Base-by-base conservation (phyloP, 805 yeast species). In the Suhomyces tanzawaensis region DNA sequence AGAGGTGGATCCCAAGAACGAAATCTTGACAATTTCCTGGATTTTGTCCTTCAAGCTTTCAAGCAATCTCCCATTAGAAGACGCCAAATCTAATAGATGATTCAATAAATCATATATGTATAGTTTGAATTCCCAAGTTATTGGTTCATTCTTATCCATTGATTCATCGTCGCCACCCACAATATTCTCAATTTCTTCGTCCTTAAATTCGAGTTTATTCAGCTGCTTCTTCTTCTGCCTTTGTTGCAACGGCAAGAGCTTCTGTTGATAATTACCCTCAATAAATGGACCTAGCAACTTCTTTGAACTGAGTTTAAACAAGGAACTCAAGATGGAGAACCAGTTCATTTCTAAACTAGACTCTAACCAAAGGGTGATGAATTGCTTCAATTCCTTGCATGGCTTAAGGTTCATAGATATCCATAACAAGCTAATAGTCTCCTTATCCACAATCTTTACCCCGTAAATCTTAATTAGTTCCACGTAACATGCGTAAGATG, bases 1-100 rank as follows among this genome's bases (percentile, higher is more conserved):
- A 0, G 95, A 77, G 0, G 95, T 85, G 0, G 95, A 79, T 0
- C 95, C 88, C 8, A 83, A 71, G 52, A 87, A 90, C 1, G 96
- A 81, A 4, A 88, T 67, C 44, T 84, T 81, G 19, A 90, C 81
- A 27, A 91, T 60, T 15, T 85, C 95, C 7, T 78, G 69, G 5
- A 82, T 69, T 32, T 64, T 69, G 0, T 69, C 54, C 7, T 74
- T 61, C 23, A 80, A 53, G 29, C 59, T 66, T 1, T 60, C 55
- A 19, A 70, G 59, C n/a, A 79, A 49, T 18, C 51, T 52, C 0
- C 58, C 38, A 41, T 73, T 74, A 13, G 55, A 55, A 6, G 47
- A 45, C 1, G 82, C 68, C 36, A 66, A 60, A 0, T 49, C 40
- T 11, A 81, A 48, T 13, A 77, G 55, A 19, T 66, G 63, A 26